These are phyloP conservation scores for Notholithocarpus densiflorus DNA, from an alignment of 306 rosid species.

Conservation along the genomic window DNA sequence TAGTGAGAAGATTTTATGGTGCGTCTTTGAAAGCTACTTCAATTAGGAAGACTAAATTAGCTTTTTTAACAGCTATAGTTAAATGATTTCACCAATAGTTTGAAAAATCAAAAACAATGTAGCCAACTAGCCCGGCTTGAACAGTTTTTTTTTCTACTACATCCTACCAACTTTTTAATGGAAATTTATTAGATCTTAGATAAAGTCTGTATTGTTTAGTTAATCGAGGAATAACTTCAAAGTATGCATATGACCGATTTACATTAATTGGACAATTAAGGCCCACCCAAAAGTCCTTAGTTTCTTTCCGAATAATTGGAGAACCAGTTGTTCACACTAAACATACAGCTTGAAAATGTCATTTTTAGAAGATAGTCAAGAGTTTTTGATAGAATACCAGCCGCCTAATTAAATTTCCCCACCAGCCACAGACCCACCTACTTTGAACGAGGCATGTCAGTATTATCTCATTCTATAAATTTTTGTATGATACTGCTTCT, in stretches of 20 bases:
- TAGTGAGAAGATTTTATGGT: background rate
- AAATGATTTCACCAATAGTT: too few species aligned
- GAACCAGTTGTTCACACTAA: background rate
- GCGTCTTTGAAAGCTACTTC: background rate
- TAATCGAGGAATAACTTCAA: too few species aligned
- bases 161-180: background rate
- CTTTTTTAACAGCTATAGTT: background rate
- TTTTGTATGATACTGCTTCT: too few species aligned
- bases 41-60: background rate
- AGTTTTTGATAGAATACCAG: slow-evolving; percentile 1
- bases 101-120: too few species aligned
- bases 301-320: background rate
- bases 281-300: background rate
- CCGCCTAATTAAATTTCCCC: slow-evolving; percentile 16
- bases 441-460: slow-evolving; percentile 8
- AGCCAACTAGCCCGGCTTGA: background rate
- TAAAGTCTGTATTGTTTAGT: too few species aligned
- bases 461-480: too few species aligned
- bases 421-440: slow-evolving; percentile 12
- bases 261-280: slow-evolving; percentile 8
- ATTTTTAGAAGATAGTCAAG: slow-evolving; percentile 15
- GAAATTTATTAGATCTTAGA: too few species aligned
- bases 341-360: slow-evolving; percentile 39
- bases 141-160: background rate
- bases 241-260: background rate